phyloP scores from a whole-genome alignment of 2,329 filamentous ascomycete genomes.

The Colletotrichum spinosum region DNA sequence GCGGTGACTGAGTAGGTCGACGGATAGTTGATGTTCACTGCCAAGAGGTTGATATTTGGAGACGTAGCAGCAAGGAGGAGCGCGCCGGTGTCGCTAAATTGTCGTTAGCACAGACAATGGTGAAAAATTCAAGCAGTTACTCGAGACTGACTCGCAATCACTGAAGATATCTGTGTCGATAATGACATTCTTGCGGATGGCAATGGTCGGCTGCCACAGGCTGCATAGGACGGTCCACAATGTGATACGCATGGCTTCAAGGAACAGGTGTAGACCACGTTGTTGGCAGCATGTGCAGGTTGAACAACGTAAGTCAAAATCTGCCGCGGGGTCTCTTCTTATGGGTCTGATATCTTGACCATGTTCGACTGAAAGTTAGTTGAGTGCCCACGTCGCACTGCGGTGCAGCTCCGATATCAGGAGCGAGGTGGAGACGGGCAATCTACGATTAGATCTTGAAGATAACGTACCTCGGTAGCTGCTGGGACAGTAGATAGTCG shows the following conservation, averaged over 20 bases:
- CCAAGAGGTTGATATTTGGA: constrained; percentile 50
- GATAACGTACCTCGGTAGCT: too few species aligned
- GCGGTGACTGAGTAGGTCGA: constrained; percentile 56
- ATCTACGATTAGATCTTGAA: neutral
- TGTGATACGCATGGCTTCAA: neutral
- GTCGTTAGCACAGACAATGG: neutral
- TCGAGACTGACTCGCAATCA: constrained; percentile 56
- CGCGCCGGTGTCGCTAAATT: constrained; percentile 52
- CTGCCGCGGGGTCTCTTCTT: neutral
- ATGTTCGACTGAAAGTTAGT: too few species aligned
- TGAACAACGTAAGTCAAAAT: neutral
- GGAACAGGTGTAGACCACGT: neutral
- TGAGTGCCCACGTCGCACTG: neutral
- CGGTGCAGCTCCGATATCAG: constrained; percentile 10
- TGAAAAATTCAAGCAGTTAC: neutral
- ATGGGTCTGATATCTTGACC: constrained; percentile 6
- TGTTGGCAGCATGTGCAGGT: neutral
- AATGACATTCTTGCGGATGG: constrained; percentile 51
- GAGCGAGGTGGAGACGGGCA: constrained; percentile 14
- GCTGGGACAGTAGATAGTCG: too few species aligned
- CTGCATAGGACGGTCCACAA: neutral
- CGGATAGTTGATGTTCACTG: constrained; percentile 55
- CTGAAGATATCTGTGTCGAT: constrained; percentile 61
- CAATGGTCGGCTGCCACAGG: constrained; percentile 1
- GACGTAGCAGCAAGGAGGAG: constrained; percentile 55